Conservation (phyloP, 2,329 filamentous ascomycete species). For the Fusarium cyanostomum region DNA sequence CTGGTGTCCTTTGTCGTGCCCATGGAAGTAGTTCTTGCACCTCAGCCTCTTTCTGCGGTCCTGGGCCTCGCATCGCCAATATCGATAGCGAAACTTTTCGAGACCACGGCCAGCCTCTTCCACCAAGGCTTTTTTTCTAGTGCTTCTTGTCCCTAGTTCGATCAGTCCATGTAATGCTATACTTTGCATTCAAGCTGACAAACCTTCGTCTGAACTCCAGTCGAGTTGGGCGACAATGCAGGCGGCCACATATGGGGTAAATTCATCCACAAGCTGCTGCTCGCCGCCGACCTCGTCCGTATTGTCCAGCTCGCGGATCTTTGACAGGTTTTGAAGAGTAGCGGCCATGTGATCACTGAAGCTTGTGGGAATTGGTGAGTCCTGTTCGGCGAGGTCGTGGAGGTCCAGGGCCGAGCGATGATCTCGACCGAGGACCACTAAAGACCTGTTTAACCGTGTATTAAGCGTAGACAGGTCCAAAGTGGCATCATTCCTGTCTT, state of each 20-base stretch:
- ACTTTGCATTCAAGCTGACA: neutral
- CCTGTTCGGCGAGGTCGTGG: neutral
- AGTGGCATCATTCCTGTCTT: neutral
- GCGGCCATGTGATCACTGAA: slow-evolving; percentile 17
- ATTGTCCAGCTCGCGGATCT: neutral
- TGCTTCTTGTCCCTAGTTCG: neutral
- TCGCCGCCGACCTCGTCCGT: neutral
- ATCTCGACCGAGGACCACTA: slow-evolving; percentile 2
- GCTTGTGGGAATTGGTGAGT: neutral
- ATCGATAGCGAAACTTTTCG: neutral
- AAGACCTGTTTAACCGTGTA: neutral
- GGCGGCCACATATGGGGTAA: slow-evolving; percentile 7
- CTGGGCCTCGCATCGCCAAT: slow-evolving; percentile 23
- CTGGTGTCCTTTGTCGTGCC: slow-evolving; percentile 13
- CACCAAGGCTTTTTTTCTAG: rapidly evolving
- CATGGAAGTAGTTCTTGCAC: slow-evolving; percentile 11
- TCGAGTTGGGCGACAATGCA: slow-evolving; percentile 17
- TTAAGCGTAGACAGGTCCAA: slow-evolving; percentile 14
- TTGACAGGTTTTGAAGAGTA: neutral
- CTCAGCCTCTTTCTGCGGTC: neutral
- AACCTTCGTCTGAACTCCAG: neutral
- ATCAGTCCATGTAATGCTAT: neutral
- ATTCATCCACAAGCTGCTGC: neutral
- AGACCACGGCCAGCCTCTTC: slow-evolving; percentile 7
- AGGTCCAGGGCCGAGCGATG: slow-evolving; percentile 12